phyloP scores from a whole-genome alignment of 2,329 filamentous ascomycete species.

The Rutstroemia sp. region DNA sequence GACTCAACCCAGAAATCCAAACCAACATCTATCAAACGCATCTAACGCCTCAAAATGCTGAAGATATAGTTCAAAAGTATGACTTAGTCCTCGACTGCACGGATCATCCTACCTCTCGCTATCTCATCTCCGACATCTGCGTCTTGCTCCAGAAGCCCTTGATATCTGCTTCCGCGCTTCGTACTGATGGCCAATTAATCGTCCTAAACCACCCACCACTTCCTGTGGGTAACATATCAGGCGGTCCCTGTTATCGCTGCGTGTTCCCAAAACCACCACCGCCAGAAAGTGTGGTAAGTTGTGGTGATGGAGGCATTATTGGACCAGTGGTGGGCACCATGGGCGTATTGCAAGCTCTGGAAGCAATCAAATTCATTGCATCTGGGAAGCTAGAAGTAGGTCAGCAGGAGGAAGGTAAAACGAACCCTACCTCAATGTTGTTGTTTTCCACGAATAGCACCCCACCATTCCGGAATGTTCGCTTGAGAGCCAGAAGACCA shows the following conservation, averaged over 20 bases:
- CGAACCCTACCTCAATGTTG: constrained; percentile 22
- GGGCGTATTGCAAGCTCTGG: constrained; percentile 85
- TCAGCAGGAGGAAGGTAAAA: constrained; percentile 17
- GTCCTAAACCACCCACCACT: constrained; percentile 75
- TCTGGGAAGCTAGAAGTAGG: constrained; percentile 17
- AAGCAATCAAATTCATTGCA: constrained; percentile 77
- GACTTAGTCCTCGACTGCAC: constrained; percentile 91
- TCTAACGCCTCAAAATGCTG: constrained; percentile 61
- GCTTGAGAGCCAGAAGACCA: constrained; percentile 59
- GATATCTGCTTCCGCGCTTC: constrained; percentile 82
- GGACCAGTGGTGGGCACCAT: constrained; percentile 90
- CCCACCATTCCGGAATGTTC: constrained; percentile 64
- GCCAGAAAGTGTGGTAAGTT: constrained; percentile 72
- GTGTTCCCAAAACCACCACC: constrained; percentile 86
- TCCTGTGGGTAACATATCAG: constrained; percentile 45
- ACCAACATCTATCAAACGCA: constrained; percentile 58
- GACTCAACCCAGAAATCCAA: constrained; percentile 63
- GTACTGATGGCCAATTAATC: constrained; percentile 84
- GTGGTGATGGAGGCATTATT: constrained; percentile 86
- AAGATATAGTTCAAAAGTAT: constrained; percentile 59
- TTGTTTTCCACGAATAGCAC: constrained; percentile 48
- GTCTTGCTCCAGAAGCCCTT: constrained; percentile 73
- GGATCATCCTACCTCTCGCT: constrained; percentile 84
- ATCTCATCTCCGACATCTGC: constrained; percentile 86
- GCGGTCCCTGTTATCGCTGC: constrained; percentile 88